A percentile compares a stretch with the other conserved stretches of the same genome.
phyloP scores from a whole-genome alignment of 208 protist genomes.

The Angomonas desouzai region DNA sequence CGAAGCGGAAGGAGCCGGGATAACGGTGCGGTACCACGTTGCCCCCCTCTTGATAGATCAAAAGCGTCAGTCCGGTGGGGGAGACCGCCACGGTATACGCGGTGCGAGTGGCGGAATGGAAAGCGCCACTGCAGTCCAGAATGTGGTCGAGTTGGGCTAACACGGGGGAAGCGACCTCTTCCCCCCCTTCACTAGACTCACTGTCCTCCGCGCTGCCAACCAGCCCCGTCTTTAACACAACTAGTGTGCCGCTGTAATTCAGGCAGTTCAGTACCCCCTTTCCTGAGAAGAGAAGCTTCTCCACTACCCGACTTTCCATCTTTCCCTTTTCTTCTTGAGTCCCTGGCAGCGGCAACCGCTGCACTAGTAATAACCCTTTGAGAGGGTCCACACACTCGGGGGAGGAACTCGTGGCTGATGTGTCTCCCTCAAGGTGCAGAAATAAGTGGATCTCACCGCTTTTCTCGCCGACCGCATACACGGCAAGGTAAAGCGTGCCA shows the following conservation, averaged over 20 bases:
- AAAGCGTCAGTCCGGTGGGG: background rate
- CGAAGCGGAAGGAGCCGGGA: background rate
- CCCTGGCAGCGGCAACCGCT: background rate
- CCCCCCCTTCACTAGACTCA: background rate
- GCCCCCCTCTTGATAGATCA: background rate
- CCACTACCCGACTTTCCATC: conserved; percentile 8
- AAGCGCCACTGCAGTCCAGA: background rate
- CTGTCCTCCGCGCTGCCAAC: background rate
- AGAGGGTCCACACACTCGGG: background rate
- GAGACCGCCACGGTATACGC: background rate
- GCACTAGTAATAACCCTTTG: background rate
- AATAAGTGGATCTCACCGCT: background rate
- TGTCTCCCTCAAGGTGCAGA: background rate
- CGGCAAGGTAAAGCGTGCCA: background rate
- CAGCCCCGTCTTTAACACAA: conserved; percentile 6
- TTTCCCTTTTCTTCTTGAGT: background rate
- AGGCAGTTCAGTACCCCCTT: background rate
- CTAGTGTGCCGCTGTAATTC: conserved; percentile 2
- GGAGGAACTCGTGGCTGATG: background rate
- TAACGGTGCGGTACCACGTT: background rate
- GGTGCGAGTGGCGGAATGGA: background rate
- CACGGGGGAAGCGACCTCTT: background rate
- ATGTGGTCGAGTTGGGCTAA: background rate
- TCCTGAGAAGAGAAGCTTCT: conserved; percentile 15
- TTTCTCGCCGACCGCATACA: background rate